Base-by-base conservation (phyloP, 164 flowering plant genomes). In the Aristolochia contorta region DNA sequence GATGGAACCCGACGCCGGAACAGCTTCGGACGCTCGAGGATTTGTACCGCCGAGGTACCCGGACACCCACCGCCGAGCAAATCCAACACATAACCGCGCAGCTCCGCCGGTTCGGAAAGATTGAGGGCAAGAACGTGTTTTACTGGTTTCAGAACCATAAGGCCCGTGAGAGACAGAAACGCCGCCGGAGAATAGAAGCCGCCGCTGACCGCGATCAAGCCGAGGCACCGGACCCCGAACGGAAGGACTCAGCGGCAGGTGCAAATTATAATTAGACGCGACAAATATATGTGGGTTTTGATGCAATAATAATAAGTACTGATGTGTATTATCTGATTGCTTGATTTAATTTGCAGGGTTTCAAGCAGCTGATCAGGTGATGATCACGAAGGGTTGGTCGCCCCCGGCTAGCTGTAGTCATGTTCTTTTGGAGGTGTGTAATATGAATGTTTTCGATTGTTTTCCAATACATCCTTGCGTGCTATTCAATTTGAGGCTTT, bases 91-190 rank as follows among this genome's bases (percentile, higher is more conserved):
- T 91, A 59, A 83, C 97, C 0, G 72, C 88, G 1, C 91, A 86
- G 70, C 89, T 91, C 14, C 79, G 95, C 0, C 65, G 85, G 3
- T 87, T 65, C n/a, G 97, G 97, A 3, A 85, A 82, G 74, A 87
- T 90, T 15, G 97, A 90, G 65, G 93, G 97, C 18, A 90, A 90
- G 72, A 90, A 90, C 59, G 97, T 90, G 7, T 90, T 90, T 75
- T 90, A 90, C 68, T 90, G 97, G 97, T 90, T 90, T 59, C 97
- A 90, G 51, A 90, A 90, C 65, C 97, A 90, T 73, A 90, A 90
- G 72, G 96, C 97, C 0, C 73, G 97, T 54, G 97, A 91, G 49
- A 53, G 97, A 15, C 97, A 86, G 69, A 91, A 87, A 57, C 86
- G 97, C 3, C 86, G 94, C 32, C 83, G 94, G 12, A 79, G 78